Base-by-base conservation (phyloP, 169 alveolate genomes). In the Cryptosporidium muris region DNA sequence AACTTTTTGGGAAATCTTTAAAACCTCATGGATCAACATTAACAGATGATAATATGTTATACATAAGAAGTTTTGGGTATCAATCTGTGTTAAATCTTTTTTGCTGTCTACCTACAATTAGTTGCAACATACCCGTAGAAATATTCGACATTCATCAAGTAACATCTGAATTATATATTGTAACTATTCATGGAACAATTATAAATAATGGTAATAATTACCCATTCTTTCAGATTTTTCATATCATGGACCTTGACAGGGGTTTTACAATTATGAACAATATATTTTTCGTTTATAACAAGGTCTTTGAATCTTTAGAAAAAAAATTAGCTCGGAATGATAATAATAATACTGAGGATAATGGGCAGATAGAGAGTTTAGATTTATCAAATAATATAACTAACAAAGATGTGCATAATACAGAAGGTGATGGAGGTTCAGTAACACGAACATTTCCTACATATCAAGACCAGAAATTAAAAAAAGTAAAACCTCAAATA, bases 81-180 rank as follows among this genome's bases (percentile, higher is more conserved):
- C 42, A 74, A 9, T 4, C 85, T n/a, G 36, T 74, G 0, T 25
- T 42, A 25, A 49, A 42, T 25, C 9, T 74, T 9, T 74, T 74
- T 45, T 53, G 64, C 34, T 47, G 63, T 16, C n/a, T 74, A 42
- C 67, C 85, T 9, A 47, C 85, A 12, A 74, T 74, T 16, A 74
- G 45, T 1, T 74, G 85, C 52, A 74, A 74, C 64, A 60, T 74
- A 14, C 85, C 85, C 4, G 85, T 74, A 6, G 85, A 74, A 45
- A 74, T 74, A 7, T 58, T 74, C 25, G 85, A 74, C 16, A 34
- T 74, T 3, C 54, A 74, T 11, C 62, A 74, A 25, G 40, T 49
- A 2, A 58, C 60, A 2, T 45, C 43, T 38, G 36, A 12, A 9
- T 47, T 74, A n/a, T 42, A 45, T 1, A 74, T 58, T n/a, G 85